Evolutionary conservation across 768 basidiomycete genomes (phyloP).

Genomic region (Cystobasidium tubakii): DNA sequence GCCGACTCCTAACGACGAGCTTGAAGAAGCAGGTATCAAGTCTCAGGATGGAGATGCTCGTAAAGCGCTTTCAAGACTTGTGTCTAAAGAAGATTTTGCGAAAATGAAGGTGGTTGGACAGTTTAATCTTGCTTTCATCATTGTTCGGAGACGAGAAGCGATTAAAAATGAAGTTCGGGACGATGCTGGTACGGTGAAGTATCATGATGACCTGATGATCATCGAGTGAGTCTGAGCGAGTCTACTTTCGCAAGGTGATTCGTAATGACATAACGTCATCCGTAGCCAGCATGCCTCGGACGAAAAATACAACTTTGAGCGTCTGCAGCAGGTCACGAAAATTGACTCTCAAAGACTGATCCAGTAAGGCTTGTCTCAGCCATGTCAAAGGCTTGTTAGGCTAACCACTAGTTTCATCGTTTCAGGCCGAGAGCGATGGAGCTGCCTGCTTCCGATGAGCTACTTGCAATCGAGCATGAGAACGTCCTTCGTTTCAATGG

Average conservation of each 20-base stretch:
- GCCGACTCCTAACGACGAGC: not conserved
- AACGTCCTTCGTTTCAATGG: slow-evolving; percentile 79
- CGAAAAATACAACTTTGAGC: slow-evolving; percentile 98
- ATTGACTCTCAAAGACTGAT: slow-evolving; percentile 81
- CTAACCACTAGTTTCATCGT: too few species aligned
- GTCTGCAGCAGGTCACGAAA: slow-evolving; percentile 76
- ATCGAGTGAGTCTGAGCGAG: slow-evolving; percentile 67
- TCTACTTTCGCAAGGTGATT: slow-evolving; percentile 11
- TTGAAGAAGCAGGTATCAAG: slow-evolving; percentile 46
- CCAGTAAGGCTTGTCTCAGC: slow-evolving; percentile 55
- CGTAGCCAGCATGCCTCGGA: slow-evolving; percentile 89
- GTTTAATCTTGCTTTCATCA: slow-evolving; percentile 92
- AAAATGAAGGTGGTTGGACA: slow-evolving; percentile 82
- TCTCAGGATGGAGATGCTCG: slow-evolving; percentile 53
- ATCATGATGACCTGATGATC: slow-evolving; percentile 77
- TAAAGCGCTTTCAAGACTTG: slow-evolving; percentile 70
- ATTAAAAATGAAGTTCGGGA: not conserved
- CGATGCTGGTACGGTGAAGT: not conserved
- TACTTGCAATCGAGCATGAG: slow-evolving; percentile 77
- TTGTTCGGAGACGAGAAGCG: slow-evolving; percentile 60
- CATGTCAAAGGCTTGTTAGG: slow-evolving; percentile 2
- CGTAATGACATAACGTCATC: too few species aligned
- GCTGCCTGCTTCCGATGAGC: slow-evolving; percentile 80
- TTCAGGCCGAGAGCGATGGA: slow-evolving; percentile 69
- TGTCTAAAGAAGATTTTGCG: slow-evolving; percentile 77